Evolutionary conservation across 768 basidiomycete genomes (phyloP), one percentile per base, ranked within the genome.

Genomic region (Phlegmacium glaucopus): DNA sequence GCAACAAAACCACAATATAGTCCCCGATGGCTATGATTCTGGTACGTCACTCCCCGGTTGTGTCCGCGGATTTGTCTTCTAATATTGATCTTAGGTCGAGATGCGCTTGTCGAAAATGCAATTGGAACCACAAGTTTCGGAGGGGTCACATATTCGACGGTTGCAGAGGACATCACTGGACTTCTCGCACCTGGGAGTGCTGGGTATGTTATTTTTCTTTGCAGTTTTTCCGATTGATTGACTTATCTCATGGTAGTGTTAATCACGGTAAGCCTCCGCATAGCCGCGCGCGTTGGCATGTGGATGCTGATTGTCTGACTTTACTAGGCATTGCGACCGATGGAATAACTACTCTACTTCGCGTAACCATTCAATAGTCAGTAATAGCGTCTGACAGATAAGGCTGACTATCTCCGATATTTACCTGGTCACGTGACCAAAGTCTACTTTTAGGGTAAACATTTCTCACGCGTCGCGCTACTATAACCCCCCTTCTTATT

Each of bases 241-340:
- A 36, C 44, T 13, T 38, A 13, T 25, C 34, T 13, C 8, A 11
- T 39, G 10, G 30, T 34, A 71, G 68, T 25, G 57, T 72, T 12
- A 71, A 70, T 47, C 69, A 72, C 49, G 66, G 66, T 52, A 61
- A 46, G 44, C 48, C 17, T 6, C 34, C 9, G 12, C 5, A 22
- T 9, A 18, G 15, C 18, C 11, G 13, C 34, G 18, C 13, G 12
- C 10, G 9, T 5, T 17, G 18, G 39, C 48, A 47, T 18, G 53
- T 22, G 22, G 22, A 22, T 22, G 22, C 22, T 22, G 35, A 42
- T 34, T 9, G 49, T 12, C 8, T 28, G 30, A 17, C 17, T 45
- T 34, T 17, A 38, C 15, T 45, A 82, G 82, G 69, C 25, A 86
- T 84, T 44, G 74, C 83, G 3, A 73, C 74, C 29, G 82, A 84